Evolutionary conservation across 2,329 filamentous ascomycete species (phyloP).

Genomic region (Talaromyces islandicus): DNA sequence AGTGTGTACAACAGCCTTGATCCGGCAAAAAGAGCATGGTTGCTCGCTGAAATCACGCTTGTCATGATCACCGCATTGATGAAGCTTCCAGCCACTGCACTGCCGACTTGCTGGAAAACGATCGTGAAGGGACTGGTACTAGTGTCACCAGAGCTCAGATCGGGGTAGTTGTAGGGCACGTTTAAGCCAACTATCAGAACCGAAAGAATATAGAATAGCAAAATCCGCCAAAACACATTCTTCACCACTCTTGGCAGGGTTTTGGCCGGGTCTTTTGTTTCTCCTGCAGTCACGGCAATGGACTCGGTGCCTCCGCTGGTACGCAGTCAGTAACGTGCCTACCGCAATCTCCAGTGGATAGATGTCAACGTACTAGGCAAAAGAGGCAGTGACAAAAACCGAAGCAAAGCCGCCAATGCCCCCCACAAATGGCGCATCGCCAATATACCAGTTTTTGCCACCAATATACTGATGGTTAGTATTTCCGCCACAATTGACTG

Average conservation of each 20-base stretch:
- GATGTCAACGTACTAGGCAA: constrained; percentile 45
- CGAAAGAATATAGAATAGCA: constrained; percentile 50
- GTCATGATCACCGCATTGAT: constrained; percentile 59
- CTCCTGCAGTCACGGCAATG: constrained; percentile 61
- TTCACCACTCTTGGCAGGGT: constrained; percentile 59
- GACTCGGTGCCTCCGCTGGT: constrained; percentile 54
- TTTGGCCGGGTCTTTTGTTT: constrained; percentile 57
- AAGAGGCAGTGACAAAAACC: constrained; percentile 57
- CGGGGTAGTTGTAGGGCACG: constrained; percentile 50
- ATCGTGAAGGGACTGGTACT: constrained; percentile 54
- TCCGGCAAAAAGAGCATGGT: constrained; percentile 54
- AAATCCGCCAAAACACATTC: constrained; percentile 60
- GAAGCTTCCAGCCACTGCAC: constrained; percentile 49
- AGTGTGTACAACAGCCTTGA: constrained; percentile 54
- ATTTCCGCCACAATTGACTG: constrained; percentile 55
- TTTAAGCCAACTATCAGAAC: constrained; percentile 54
- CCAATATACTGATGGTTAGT: constrained; percentile 51
- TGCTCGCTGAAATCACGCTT: constrained; percentile 53
- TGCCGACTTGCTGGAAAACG: constrained; percentile 55
- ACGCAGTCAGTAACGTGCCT: constrained; percentile 11
- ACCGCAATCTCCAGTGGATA: neutral
- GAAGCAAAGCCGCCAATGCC: constrained; percentile 62
- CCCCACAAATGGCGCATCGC: constrained; percentile 58
- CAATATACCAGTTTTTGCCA: constrained; percentile 52
- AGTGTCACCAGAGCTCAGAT: constrained; percentile 38